Base-by-base conservation (phyloP, 176 grass and related monocot species). In the Lolium perenne region DNA sequence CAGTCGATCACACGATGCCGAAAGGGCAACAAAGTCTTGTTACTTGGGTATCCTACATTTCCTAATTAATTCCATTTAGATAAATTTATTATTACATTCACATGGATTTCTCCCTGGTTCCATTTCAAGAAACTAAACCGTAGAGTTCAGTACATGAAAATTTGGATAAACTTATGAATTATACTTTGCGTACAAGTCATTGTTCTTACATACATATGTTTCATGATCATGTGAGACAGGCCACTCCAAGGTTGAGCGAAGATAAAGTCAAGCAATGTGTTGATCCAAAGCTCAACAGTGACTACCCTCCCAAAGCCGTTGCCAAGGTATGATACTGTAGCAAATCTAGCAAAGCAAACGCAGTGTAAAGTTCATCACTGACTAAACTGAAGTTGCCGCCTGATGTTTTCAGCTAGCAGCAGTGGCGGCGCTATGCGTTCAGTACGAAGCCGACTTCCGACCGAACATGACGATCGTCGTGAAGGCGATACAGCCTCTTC, bases 21-120 rank as follows among this genome's bases (percentile, higher is more conserved):
- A 93, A 93, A 88, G 94, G 94, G 51, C 94, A 96, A 10, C 94
- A 93, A 84, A 96, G 91, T 82, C 94, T 96, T 90, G 94, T 96
- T 66, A 96, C 94, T 38, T 96, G 91, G 94, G 91, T 96, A 93
- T 46, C 67, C 10, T 1, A 0, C 0, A 6, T 32, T 43, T 63
- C 41, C 7, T 8, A 58, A 20, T 1, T 2, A 40, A 23, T 2
- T n/a, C 16, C 25, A 18, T 20, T 86, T 18, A 4, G 2, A 47
- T 21, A 41, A 87, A 63, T 7, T 17, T 74, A 8, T 49, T 46
- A 8, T 46, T 8, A 46, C 6, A 46, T 45, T 45, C 43, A 45
- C 43, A 45, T 45, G 43, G 6, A 45, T 45, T 45, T 6, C 43
- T 45, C 43, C 43, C 5, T 6, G 2, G 43, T 46, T 46, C 45